Conservation (phyloP, 1,284 basidiomycete species). For the Golubevia pallescens region DNA sequence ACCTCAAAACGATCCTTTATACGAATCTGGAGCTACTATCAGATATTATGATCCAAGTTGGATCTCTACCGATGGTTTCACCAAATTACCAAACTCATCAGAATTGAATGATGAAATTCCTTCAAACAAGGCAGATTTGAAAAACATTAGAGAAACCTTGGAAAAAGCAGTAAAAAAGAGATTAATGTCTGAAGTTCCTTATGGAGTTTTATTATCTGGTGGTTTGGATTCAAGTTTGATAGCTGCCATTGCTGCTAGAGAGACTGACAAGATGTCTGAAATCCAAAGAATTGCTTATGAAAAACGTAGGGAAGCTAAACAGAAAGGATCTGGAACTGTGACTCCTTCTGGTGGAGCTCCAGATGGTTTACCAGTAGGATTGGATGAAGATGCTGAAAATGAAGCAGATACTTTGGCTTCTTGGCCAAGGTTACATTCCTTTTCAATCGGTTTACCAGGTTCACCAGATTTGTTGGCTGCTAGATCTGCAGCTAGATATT, state of each 20-base stretch:
- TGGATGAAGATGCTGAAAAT: slow-evolving; percentile 45
- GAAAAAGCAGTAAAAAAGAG: slow-evolving; percentile 94
- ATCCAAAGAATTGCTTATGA: not conserved
- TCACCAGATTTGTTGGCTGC: slow-evolving; percentile 96
- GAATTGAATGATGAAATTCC: slow-evolving; percentile 30
- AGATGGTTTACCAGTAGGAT: slow-evolving; percentile 21
- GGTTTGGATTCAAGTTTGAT: slow-evolving; percentile 96
- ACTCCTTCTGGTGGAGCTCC: slow-evolving; percentile 22
- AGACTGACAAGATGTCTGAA: slow-evolving; percentile 77
- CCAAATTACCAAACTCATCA: not conserved
- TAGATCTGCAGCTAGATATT: slow-evolving; percentile 87
- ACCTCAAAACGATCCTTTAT: slow-evolving; percentile 1
- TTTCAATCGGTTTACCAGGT: slow-evolving; percentile 93
- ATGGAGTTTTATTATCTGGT: slow-evolving; percentile 93
- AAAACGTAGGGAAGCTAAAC: not conserved
- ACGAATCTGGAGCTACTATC: slow-evolving; percentile 46
- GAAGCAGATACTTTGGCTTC: slow-evolving; percentile 68
- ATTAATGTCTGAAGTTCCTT: slow-evolving; percentile 98
- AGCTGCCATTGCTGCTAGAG: slow-evolving; percentile 92
- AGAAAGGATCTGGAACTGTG: not conserved
- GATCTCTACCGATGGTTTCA: slow-evolving; percentile 31
- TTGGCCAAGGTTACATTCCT: slow-evolving; percentile 98
- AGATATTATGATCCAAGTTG: slow-evolving; percentile 62
- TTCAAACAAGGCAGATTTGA: slow-evolving; percentile 40
- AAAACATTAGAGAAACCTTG: slow-evolving; percentile 71